Base-by-base conservation (phyloP, 1,139 yeast species). In the Geotrichum siamense region DNA sequence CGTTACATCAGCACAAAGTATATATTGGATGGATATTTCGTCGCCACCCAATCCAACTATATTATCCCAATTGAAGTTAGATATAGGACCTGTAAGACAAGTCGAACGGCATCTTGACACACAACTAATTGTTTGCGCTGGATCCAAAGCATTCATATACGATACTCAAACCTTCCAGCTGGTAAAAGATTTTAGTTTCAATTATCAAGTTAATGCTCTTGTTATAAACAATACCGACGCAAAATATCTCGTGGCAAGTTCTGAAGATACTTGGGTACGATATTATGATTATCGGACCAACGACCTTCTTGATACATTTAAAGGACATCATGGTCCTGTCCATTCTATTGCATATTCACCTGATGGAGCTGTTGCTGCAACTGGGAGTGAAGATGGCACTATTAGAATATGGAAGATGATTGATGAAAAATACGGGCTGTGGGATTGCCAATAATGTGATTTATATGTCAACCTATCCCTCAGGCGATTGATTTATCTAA, bases 371-470 rank as follows among this genome's bases (percentile, higher is more conserved):
- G 37, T 64, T 15, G 56, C 72, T 50, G 86, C 82, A 0, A 75
- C 85, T 0, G 87, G 86, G 36, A 74, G 83, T 2, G 79, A 76
- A 47, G 87, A 81, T 55, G 86, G 86, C 9, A 64, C 80, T 2
- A 79, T 80, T 15, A 64, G 86, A 41, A 64, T 81, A 29, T 81
- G 87, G 89, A 64, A 64, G 44, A 53, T 55, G 19, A 50, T 46
- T 3, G 41, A 49, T 5, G 66, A 61, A 2, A 57, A 63, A 3
- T 64, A 61, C 41, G 69, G 69, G 2, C 50, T 64, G 31, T 64
- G 69, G 69, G 21, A 21, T 20, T 31, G 34, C n/a, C n/a, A n/a
- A n/a, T n/a, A n/a, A n/a, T n/a, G n/a, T n/a, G n/a, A n/a, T n/a
- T n/a, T n/a, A n/a, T n/a, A n/a, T n/a, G n/a, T n/a, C n/a, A n/a